Conservation (phyloP, 2,329 filamentous ascomycete genomes). For the Fusarium torulosum region DNA sequence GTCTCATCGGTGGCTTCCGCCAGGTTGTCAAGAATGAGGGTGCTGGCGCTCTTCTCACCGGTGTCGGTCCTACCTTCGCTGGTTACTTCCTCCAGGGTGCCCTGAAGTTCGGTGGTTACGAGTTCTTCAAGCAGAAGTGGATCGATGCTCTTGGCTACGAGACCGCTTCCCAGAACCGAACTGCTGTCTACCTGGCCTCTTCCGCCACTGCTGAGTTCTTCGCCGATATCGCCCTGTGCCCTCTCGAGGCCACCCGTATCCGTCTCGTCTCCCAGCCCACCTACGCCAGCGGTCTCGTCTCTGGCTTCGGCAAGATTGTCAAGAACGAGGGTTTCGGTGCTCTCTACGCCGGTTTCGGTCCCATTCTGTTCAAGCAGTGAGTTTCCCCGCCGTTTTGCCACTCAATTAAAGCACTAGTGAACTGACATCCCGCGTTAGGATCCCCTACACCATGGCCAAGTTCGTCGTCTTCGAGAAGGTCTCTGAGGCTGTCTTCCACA, state of each 20-base stretch:
- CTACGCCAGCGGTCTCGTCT: constrained; percentile 83
- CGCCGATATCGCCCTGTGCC: constrained; percentile 86
- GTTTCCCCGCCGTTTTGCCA: constrained; percentile 29
- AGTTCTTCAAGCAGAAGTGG: constrained; percentile 94
- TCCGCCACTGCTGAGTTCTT: constrained; percentile 75
- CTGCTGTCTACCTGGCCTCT: constrained; percentile 82
- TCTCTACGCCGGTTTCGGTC: constrained; percentile 93
- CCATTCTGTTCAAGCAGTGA: constrained; percentile 75
- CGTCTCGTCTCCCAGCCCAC: constrained; percentile 90
- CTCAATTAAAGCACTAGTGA: not conserved
- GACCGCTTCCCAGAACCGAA: constrained; percentile 81
- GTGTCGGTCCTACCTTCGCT: constrained; percentile 85
- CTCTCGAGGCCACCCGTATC: constrained; percentile 92
- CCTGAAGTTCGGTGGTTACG: constrained; percentile 95
- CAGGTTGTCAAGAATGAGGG: constrained; percentile 88
- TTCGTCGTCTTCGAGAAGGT: constrained; percentile 96
- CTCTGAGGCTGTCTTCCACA: constrained; percentile 76
- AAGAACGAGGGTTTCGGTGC: constrained; percentile 85
- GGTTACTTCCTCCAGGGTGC: constrained; percentile 96
- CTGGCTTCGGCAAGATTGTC: constrained; percentile 85
- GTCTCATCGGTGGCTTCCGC: constrained; percentile 86
- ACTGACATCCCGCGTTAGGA: constrained; percentile 61
- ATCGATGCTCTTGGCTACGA: constrained; percentile 85
- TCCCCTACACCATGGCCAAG: constrained; percentile 95
- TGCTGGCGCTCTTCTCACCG: constrained; percentile 86